phyloP scores from a whole-genome alignment of 345 rosid genomes.

The Arabidopsis suecica region DNA sequence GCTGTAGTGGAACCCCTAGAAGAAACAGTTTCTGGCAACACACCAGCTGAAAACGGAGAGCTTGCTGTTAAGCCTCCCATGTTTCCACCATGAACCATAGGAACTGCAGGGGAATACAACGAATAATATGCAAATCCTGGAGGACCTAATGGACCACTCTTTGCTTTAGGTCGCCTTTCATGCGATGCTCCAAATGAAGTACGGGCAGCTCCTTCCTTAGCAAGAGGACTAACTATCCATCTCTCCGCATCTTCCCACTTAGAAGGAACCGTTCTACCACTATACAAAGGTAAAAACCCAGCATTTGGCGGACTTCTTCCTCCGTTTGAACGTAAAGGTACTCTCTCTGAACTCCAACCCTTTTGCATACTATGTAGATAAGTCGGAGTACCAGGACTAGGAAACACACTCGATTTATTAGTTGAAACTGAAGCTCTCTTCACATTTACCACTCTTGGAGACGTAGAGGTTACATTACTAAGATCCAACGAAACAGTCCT shows the following conservation, averaged over 20 bases:
- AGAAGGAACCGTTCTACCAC: constrained; percentile 86
- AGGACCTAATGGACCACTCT: constrained; percentile 97
- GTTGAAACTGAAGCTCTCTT: constrained; percentile 59
- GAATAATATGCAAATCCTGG: constrained; percentile 83
- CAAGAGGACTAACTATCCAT: constrained; percentile 95
- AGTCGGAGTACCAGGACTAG: constrained; percentile 90
- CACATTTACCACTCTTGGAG: constrained; percentile 65
- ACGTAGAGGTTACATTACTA: constrained; percentile 63
- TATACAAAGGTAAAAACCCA: constrained; percentile 63
- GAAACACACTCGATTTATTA: constrained; percentile 67
- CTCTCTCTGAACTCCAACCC: constrained; percentile 97
- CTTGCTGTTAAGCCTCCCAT: constrained; percentile 53
- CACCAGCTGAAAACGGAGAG: constrained; percentile 85
- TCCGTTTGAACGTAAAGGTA: constrained; percentile 61
- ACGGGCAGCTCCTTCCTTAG: constrained; percentile 61
- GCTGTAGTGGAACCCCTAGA: constrained; percentile 50
- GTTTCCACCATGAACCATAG: constrained; percentile 62
- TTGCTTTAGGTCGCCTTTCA: constrained; percentile 78
- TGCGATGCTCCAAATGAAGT: constrained; percentile 59
- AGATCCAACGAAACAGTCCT: constrained; percentile 84
- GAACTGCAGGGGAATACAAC: constrained; percentile 74
- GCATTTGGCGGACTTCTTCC: constrained; percentile 63
- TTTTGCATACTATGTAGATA: constrained; percentile 74
- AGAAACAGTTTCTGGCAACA: constrained; percentile 59
- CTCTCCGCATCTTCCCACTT: constrained; percentile 99